Evolutionary conservation across 1,284 basidiomycete genomes (phyloP).

Genomic region (Leccinum subatratum): DNA sequence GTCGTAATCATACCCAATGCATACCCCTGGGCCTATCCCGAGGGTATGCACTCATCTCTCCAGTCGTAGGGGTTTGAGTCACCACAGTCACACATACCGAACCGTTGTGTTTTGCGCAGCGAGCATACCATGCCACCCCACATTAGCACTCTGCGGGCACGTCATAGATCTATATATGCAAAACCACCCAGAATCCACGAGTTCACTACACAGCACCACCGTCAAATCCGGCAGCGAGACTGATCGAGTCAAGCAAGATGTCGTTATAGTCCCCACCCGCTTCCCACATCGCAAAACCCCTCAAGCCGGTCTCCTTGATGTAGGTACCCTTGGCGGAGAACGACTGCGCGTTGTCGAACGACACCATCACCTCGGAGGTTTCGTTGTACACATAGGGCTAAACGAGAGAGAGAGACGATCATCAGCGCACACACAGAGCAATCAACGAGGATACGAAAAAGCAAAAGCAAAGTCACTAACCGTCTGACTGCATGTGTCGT

Average conservation of each 20-base stretch:
- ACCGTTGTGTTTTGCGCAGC: too few relatives aligned
- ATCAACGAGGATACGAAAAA: too few relatives aligned
- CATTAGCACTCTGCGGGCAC: background rate
- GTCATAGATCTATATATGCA: background rate
- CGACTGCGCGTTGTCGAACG: constrained; percentile 38
- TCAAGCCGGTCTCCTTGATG: constrained; percentile 41
- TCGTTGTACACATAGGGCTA: constrained; percentile 45
- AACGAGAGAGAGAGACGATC: too few relatives aligned
- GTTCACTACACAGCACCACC: background rate
- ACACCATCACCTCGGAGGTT: constrained; percentile 34
- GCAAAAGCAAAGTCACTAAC: background rate
- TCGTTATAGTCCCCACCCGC: constrained; percentile 50
- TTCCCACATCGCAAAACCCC: constrained; percentile 57
- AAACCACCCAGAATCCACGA: background rate
- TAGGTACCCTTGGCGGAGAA: constrained; percentile 54
- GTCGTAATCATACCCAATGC: too few relatives aligned
- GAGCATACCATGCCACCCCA: too few relatives aligned
- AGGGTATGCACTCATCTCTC: too few relatives aligned
- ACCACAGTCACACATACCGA: too few relatives aligned
- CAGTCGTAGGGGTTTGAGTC: too few relatives aligned
- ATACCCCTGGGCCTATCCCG: too few relatives aligned
- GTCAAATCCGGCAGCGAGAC: constrained; percentile 30
- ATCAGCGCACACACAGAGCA: too few relatives aligned
- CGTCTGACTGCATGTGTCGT: constrained; percentile 2
- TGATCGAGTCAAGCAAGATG: constrained; percentile 49